Evolutionary conservation across 805 yeast species (phyloP).

Genomic region (Starmerella apis): DNA sequence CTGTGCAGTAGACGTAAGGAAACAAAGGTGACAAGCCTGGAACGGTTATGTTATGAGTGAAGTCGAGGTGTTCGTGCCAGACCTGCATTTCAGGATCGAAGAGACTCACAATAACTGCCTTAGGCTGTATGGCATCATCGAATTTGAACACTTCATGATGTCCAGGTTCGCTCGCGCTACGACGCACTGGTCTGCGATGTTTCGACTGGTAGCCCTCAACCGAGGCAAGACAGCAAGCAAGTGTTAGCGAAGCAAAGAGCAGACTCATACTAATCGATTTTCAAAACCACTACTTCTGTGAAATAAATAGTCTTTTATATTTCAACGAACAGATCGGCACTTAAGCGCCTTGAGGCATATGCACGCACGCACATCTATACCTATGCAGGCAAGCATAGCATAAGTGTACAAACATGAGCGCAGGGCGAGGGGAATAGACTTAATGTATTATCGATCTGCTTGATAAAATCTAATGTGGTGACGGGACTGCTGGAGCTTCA

Average conservation of each 20-base stretch:
- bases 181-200: neutral
- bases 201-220: neutral
- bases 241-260: neutral
- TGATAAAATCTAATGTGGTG: no score
- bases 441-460: neutral
- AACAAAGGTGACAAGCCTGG: constrained; percentile 58
- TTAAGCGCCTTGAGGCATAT: neutral
- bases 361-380: no score
- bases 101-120: constrained; percentile 47
- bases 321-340: neutral
- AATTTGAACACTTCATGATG: constrained; percentile 12
- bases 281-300: no score
- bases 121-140: constrained; percentile 34
- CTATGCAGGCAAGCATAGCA: neutral
- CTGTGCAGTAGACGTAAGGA: constrained; percentile 48
- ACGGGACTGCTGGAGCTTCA: no score
- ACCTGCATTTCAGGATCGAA: constrained; percentile 44
- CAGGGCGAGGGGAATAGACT: neutral
- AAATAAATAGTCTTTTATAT: neutral
- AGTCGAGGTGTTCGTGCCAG: constrained; percentile 42
- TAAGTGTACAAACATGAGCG: neutral
- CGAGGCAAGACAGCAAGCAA: neutral
- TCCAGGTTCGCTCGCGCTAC: neutral
- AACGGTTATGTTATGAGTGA: constrained; percentile 45
- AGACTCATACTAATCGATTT: constrained; percentile 2